These are phyloP conservation scores for Rheum nobile DNA, from an alignment of 148 eudicot species.

Conservation along the genomic window DNA sequence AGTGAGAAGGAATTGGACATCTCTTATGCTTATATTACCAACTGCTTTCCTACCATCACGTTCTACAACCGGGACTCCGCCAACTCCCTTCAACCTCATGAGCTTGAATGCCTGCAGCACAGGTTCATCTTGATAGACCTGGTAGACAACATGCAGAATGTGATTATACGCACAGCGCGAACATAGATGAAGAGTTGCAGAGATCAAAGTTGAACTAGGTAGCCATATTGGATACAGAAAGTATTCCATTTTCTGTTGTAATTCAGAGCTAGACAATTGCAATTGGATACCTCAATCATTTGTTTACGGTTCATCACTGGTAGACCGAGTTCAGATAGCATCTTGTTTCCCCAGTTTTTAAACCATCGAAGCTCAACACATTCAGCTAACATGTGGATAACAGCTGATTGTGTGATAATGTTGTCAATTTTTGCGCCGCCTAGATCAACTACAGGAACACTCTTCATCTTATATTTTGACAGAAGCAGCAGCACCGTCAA, in stretches of 20 bases:
- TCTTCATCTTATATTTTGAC: constrained; percentile 93
- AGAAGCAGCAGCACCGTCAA: constrained; percentile 78
- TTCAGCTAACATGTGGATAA: constrained; percentile 90
- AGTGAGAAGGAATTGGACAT: constrained; percentile 73
- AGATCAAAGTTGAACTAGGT: neutral
- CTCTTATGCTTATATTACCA: constrained; percentile 90
- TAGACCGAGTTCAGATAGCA: constrained; percentile 65
- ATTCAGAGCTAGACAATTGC: neutral
- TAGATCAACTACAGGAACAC: constrained; percentile 72
- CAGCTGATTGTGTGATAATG: constrained; percentile 84
- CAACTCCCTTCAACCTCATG: constrained; percentile 76
- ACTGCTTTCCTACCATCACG: constrained; percentile 64
- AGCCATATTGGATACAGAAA: neutral
- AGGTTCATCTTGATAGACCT: constrained; percentile 86
- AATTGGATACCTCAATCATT: constrained; percentile 42
- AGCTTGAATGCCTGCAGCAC: constrained; percentile 85
- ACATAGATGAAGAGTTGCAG: neutral
- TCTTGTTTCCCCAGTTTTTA: constrained; percentile 75
- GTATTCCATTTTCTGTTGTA: neutral
- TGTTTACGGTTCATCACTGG: constrained; percentile 55
- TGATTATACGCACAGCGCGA: neutral
- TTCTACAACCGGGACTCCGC: constrained; percentile 75
- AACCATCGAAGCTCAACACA: constrained; percentile 94
- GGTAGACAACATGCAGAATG: neutral
- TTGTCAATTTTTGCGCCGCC: constrained; percentile 72